These are phyloP conservation scores for Xylaria sp. DNA, from an alignment of 2,329 filamentous ascomycete species.

Conservation along the genomic window DNA sequence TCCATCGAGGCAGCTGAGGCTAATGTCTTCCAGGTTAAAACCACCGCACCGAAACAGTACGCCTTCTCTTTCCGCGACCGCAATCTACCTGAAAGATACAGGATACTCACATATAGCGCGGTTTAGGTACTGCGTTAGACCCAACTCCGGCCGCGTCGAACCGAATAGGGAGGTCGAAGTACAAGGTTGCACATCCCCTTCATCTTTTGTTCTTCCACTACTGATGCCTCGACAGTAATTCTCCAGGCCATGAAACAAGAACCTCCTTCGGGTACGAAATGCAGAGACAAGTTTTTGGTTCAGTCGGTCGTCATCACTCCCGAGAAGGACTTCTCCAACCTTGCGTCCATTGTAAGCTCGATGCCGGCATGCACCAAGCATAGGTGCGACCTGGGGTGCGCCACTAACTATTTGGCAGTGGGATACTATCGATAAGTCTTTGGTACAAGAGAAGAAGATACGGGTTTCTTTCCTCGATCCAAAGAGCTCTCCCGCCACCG, in stretches of 20 bases:
- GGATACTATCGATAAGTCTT: slow-evolving; percentile 79
- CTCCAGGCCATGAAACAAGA: slow-evolving; percentile 98
- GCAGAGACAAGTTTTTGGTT: slow-evolving; percentile 97
- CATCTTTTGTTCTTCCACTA: slow-evolving; percentile 32
- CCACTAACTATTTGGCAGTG: slow-evolving; percentile 65
- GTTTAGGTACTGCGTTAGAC: slow-evolving; percentile 92
- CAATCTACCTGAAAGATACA: slow-evolving; percentile 35
- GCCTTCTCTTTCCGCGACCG: slow-evolving; percentile 50
- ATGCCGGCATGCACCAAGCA: slow-evolving; percentile 24
- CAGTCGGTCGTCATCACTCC: slow-evolving; percentile 86
- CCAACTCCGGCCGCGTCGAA: slow-evolving; percentile 96
- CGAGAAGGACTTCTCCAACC: slow-evolving; percentile 84
- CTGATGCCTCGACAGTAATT: slow-evolving; percentile 70
- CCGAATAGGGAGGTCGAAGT: slow-evolving; percentile 91
- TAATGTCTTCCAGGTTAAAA: slow-evolving; percentile 80
- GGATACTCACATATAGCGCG: slow-evolving; percentile 39
- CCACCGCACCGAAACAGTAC: slow-evolving; percentile 98
- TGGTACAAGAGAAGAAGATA: slow-evolving; percentile 94
- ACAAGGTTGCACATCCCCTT: slow-evolving; percentile 71
- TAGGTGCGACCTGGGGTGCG: too few relatives aligned
- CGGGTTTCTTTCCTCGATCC: slow-evolving; percentile 84
- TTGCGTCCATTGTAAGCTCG: slow-evolving; percentile 78
- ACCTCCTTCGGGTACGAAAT: slow-evolving; percentile 84
- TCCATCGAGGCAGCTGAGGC: not conserved
- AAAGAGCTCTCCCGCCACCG: slow-evolving; percentile 55